These are phyloP conservation scores for Pneumocystis jirovecii DNA, from an alignment of 1,139 yeast species.

Conservation along the genomic window DNA sequence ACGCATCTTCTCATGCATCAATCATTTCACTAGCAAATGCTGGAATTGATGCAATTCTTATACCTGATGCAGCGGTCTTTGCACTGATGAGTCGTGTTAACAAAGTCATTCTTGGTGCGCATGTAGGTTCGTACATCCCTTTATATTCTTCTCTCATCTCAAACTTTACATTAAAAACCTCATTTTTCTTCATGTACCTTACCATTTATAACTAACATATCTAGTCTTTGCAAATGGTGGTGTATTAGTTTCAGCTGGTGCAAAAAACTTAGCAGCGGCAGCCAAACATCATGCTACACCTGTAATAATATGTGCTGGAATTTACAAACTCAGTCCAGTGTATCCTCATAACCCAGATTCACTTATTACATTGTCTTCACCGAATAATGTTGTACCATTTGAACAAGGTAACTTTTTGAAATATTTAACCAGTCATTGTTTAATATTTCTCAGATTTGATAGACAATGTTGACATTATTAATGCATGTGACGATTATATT, in stretches of 20 bases:
- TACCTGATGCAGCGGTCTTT: conserved; percentile 84
- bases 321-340: conserved; percentile 81
- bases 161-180: not conserved
- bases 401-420: conserved; percentile 32
- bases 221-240: conserved; percentile 83
- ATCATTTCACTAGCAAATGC: conserved; percentile 69
- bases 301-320: conserved; percentile 87
- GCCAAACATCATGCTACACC: conserved; percentile 93
- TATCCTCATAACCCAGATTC: conserved; percentile 87
- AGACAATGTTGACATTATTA: conserved; percentile 68
- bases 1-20: conserved; percentile 57
- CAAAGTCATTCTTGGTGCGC: conserved; percentile 82
- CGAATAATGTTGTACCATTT: conserved; percentile 67
- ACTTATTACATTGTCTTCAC: conserved; percentile 83
- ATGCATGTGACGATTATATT: conserved; percentile 84
- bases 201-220: not conserved
- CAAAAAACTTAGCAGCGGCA: conserved; percentile 84
- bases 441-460: conserved; percentile 24
- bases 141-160: not conserved
- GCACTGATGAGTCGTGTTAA: conserved; percentile 98
- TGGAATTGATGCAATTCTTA: conserved; percentile 75
- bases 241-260: conserved; percentile 78
- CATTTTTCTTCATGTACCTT: not conserved
- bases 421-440: conserved; percentile 16
- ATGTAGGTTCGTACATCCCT: conserved; percentile 34